These are phyloP conservation scores for Pseudonectria foliicola DNA, from an alignment of 2,329 filamentous ascomycete species.

Conservation along the genomic window DNA sequence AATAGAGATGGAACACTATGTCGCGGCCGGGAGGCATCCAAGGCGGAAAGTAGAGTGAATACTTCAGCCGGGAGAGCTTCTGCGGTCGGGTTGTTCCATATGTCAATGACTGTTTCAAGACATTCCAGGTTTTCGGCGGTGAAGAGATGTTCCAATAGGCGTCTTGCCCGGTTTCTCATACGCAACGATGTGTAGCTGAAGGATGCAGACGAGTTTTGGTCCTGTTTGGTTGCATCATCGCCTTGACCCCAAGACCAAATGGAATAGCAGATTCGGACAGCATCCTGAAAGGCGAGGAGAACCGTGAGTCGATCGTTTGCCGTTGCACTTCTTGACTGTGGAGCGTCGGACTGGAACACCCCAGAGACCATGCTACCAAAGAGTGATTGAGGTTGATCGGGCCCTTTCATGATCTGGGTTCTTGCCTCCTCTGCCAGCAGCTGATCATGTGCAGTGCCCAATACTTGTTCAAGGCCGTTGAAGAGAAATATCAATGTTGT, in stretches of 20 bases:
- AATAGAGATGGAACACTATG: slow-evolving; percentile 91
- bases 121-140: slow-evolving; percentile 88
- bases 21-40: slow-evolving; percentile 85
- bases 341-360: slow-evolving; percentile 73
- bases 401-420: slow-evolving; percentile 62
- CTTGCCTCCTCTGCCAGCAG: slow-evolving; percentile 69
- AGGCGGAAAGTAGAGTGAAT: slow-evolving; percentile 79
- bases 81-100: slow-evolving; percentile 59
- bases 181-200: slow-evolving; percentile 86
- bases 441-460: slow-evolving; percentile 80
- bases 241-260: slow-evolving; percentile 92
- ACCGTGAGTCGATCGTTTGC: slow-evolving; percentile 92
- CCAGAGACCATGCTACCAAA: slow-evolving; percentile 93
- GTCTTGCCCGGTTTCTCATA: slow-evolving; percentile 81
- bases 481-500: slow-evolving; percentile 75
- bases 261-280: slow-evolving; percentile 80
- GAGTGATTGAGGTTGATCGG: slow-evolving; percentile 78
- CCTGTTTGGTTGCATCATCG: slow-evolving; percentile 50
- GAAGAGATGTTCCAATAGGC: slow-evolving; percentile 88
- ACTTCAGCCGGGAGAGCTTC: slow-evolving; percentile 53
- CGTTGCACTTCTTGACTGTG: slow-evolving; percentile 71
- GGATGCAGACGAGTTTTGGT: slow-evolving; percentile 65
- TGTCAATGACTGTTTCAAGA: slow-evolving; percentile 79
- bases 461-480: slow-evolving; percentile 85
- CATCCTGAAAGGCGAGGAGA: slow-evolving; percentile 92